Percentiles rank a stretch among this genome's conserved stretches.
These are phyloP conservation scores for Ogataea nakhonphanomensis DNA, from an alignment of 805 yeast species.

Conservation along the genomic window DNA sequence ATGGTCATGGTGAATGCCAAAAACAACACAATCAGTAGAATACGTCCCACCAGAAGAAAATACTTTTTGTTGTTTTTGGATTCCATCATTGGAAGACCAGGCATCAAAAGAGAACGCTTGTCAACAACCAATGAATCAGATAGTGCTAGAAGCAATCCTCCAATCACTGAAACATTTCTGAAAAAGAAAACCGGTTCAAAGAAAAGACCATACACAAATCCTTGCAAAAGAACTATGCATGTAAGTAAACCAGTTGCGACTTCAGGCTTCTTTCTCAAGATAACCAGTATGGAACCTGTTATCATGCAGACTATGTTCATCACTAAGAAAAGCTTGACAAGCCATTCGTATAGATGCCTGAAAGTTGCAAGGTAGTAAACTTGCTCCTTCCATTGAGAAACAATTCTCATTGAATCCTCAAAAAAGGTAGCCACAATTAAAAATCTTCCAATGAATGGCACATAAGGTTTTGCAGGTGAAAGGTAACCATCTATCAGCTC, in stretches of 20 bases:
- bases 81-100: conserved; percentile 74
- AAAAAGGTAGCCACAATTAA: conserved; percentile 90
- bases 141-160: conserved; percentile 84
- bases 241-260: conserved; percentile 69
- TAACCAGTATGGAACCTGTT: conserved; percentile 65
- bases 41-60: conserved; percentile 81
- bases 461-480: conserved; percentile 60
- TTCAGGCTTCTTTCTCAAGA: conserved; percentile 63
- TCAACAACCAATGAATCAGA: conserved; percentile 82
- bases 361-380: conserved; percentile 76
- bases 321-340: conserved; percentile 69
- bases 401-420: conserved; percentile 83
- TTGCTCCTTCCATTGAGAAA: conserved; percentile 89
- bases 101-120: conserved; percentile 61
- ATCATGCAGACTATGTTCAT: conserved; percentile 67
- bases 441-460: conserved; percentile 85
- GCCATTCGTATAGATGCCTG: conserved; percentile 73
- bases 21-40: conserved; percentile 79
- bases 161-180: conserved; percentile 85
- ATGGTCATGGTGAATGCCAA: conserved; percentile 78
- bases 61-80: conserved; percentile 74
- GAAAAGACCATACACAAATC: conserved; percentile 81
- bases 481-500: conserved; percentile 47
- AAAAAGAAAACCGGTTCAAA: conserved; percentile 78
- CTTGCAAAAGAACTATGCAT: conserved; percentile 75